Conservation (phyloP, 768 basidiomycete genomes). For the Trametes coccinea region DNA sequence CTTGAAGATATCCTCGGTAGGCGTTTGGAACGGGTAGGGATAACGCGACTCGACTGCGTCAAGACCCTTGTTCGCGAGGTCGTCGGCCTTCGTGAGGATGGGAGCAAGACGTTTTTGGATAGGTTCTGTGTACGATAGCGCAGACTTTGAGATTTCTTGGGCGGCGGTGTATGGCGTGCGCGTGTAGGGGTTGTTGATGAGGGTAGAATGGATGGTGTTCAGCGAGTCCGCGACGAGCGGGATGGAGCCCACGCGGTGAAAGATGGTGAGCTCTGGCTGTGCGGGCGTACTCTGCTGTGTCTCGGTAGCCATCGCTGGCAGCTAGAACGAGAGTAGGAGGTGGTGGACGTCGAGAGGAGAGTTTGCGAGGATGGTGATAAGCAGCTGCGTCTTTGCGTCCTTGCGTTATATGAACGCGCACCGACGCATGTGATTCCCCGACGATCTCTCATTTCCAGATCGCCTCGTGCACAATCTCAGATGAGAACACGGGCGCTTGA, state of each 20-base stretch:
- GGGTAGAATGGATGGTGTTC: conserved; percentile 56
- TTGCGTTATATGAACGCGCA: conserved; percentile 10
- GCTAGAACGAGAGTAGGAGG: background rate
- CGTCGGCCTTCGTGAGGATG: conserved; percentile 61
- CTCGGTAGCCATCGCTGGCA: conserved; percentile 39
- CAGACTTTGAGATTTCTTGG: conserved; percentile 51
- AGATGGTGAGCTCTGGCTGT: conserved; percentile 58
- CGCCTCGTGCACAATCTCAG: conserved; percentile 4
- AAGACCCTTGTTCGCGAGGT: conserved; percentile 70
- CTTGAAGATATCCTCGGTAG: conserved; percentile 67
- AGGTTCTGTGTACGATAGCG: conserved; percentile 54
- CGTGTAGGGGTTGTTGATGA: conserved; percentile 61
- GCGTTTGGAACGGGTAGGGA: conserved; percentile 74
- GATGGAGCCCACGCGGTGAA: conserved; percentile 69
- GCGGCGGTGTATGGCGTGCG: conserved; percentile 66
- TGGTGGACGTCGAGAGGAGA: conserved; percentile 1
- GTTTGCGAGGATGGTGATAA: conserved; percentile 3
- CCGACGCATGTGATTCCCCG: conserved; percentile 22
- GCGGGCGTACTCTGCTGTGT: conserved; percentile 31
- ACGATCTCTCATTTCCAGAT: conserved; percentile 1
- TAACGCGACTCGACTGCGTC: conserved; percentile 72
- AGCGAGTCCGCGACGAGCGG: conserved; percentile 70
- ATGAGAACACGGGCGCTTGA: background rate
- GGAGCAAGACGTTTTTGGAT: conserved; percentile 67
- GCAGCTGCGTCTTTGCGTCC: conserved; percentile 1